Evolutionary conservation across 1,139 yeast genomes (phyloP).

Genomic region (Debaryomycetaceae sp.): DNA sequence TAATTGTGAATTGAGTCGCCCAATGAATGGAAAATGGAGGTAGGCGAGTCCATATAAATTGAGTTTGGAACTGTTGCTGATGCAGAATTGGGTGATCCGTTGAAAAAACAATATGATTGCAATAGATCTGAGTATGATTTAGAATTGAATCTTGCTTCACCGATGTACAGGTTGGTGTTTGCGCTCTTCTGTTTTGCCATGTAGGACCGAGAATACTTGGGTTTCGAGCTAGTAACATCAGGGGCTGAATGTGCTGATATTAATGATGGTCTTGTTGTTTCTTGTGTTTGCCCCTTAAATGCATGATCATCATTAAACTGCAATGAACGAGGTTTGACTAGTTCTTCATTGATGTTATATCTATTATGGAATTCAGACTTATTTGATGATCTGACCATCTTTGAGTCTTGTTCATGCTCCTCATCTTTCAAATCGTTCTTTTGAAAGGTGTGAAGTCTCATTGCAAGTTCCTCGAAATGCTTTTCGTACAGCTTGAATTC

Average conservation of each 20-base stretch:
- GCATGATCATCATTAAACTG: slow-evolving; percentile 2
- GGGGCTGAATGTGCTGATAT: slow-evolving; percentile 22
- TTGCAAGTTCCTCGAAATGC: slow-evolving; percentile 25
- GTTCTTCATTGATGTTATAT: slow-evolving; percentile 10
- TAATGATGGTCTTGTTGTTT: slow-evolving; percentile 20
- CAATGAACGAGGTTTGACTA: slow-evolving; percentile 7
- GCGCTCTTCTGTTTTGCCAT: slow-evolving; percentile 12
- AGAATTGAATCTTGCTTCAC: slow-evolving; percentile 15
- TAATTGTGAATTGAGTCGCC: slow-evolving; percentile 31
- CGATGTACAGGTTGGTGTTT: slow-evolving; percentile 1
- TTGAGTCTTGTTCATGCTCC: not conserved
- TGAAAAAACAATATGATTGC: slow-evolving; percentile 32
- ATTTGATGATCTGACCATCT: not conserved
- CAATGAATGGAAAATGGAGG: slow-evolving; percentile 29
- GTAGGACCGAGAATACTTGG: slow-evolving; percentile 17
- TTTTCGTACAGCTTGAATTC: slow-evolving; percentile 12
- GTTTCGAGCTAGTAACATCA: slow-evolving; percentile 18
- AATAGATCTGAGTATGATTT: slow-evolving; percentile 29
- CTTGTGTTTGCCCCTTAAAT: not conserved
- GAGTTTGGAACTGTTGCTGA: slow-evolving; percentile 4
- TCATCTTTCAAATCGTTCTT: slow-evolving; percentile 5
- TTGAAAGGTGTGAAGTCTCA: slow-evolving; percentile 10
- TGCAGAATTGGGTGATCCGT: slow-evolving; percentile 14
- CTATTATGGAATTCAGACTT: slow-evolving; percentile 12
- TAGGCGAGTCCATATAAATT: slow-evolving; percentile 13